Evolutionary conservation across 2,329 filamentous ascomycete genomes (phyloP).

Genomic region (Neopestalotiopsis sp.): DNA sequence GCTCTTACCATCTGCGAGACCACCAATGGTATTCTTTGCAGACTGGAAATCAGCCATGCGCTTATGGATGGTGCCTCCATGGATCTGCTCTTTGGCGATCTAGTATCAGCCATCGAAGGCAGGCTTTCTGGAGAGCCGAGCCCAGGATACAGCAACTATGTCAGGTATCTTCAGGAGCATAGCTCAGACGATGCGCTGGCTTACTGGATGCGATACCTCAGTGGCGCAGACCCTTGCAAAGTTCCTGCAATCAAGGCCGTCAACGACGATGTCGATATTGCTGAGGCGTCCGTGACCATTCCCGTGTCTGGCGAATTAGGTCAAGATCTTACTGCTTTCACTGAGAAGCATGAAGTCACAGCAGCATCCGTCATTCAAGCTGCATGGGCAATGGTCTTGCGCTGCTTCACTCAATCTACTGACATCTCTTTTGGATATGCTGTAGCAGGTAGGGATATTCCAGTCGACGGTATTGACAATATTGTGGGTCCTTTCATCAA

Average conservation of each 20-base stretch:
- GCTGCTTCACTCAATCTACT: slow-evolving; percentile 10
- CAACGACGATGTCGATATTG: not conserved
- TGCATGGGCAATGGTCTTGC: slow-evolving; percentile 14
- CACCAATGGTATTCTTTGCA: slow-evolving; percentile 11
- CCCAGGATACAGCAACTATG: slow-evolving; percentile 15
- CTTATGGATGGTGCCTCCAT: slow-evolving; percentile 13
- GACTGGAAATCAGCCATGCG: slow-evolving; percentile 18
- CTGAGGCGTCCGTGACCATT: not conserved
- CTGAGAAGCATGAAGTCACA: slow-evolving; percentile 6
- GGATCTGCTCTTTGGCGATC: slow-evolving; percentile 13
- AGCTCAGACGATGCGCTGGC: slow-evolving; percentile 1
- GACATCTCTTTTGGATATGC: slow-evolving; percentile 9
- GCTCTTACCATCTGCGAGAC: slow-evolving; percentile 17
- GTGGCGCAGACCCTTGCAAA: slow-evolving; percentile 8
- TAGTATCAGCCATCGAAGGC: slow-evolving; percentile 14
- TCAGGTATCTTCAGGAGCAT: slow-evolving; percentile 13
- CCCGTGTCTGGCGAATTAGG: not conserved
- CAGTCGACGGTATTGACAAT: slow-evolving; percentile 12
- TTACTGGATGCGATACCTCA: slow-evolving; percentile 18
- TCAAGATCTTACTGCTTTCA: not conserved
- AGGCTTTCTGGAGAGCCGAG: slow-evolving; percentile 1
- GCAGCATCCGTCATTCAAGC: slow-evolving; percentile 16
- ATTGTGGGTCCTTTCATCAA: slow-evolving; percentile 18
- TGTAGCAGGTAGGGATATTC: slow-evolving; percentile 1
- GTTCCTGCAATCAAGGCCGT: slow-evolving; percentile 6